Evolutionary conservation across 148 eudicot genomes (phyloP).

Genomic region (Camellia japonica): DNA sequence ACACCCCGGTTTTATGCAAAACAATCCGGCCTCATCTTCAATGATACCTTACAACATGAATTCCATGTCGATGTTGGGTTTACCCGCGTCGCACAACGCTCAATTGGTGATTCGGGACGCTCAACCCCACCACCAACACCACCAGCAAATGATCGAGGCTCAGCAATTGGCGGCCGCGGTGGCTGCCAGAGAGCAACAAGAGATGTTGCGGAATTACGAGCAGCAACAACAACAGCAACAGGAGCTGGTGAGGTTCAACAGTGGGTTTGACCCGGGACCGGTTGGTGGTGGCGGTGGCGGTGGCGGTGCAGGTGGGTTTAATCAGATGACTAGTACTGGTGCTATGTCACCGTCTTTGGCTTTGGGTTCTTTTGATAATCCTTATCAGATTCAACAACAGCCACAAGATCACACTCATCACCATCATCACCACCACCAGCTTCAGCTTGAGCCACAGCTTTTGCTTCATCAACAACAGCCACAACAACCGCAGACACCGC

Average conservation of each 20-base stretch:
- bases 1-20: slow-evolving; percentile 24
- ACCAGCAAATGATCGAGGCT: slow-evolving; percentile 38
- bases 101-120: slow-evolving; percentile 35
- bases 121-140: slow-evolving; percentile 35
- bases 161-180: slow-evolving; percentile 50
- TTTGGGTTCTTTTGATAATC: slow-evolving; percentile 36
- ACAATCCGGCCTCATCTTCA: slow-evolving; percentile 19
- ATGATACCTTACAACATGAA: slow-evolving; percentile 33
- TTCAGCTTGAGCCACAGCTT: slow-evolving; percentile 7
- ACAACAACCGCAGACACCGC: slow-evolving; percentile 28
- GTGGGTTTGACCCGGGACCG: slow-evolving; percentile 37
- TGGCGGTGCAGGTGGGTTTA: slow-evolving; percentile 22
- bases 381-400: slow-evolving; percentile 37
- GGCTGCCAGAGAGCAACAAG: slow-evolving; percentile 52
- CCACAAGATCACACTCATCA: slow-evolving; percentile 24
- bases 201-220: slow-evolving; percentile 51
- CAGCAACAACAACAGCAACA: slow-evolving; percentile 39
- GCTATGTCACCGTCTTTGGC: slow-evolving; percentile 40
- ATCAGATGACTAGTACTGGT: slow-evolving; percentile 26
- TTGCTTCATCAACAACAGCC: slow-evolving; percentile 32
- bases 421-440: slow-evolving; percentile 19
- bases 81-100: slow-evolving; percentile 22
- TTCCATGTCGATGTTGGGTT: slow-evolving; percentile 33
- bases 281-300: no score
- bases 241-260: slow-evolving; percentile 30